Conservation (phyloP, 2,329 filamentous ascomycete species). For the Drechslera avenae region DNA sequence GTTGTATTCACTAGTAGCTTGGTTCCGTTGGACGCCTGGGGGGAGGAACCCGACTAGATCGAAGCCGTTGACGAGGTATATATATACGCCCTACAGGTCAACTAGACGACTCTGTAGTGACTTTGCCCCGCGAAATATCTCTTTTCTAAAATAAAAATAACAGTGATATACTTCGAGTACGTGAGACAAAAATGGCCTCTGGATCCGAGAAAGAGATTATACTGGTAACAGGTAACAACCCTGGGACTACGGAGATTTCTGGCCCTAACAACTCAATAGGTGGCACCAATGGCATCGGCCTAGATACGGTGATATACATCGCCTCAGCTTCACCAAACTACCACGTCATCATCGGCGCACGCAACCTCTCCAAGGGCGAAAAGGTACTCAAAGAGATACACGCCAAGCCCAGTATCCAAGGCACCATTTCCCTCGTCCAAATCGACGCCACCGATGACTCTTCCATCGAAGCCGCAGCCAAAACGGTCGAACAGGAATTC, state of each 20-base stretch:
- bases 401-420: conserved; percentile 30
- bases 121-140: too few relatives aligned
- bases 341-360: conserved; percentile 47
- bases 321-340: conserved; percentile 33
- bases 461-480: conserved; percentile 43
- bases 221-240: conserved; percentile 32
- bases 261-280: conserved; percentile 23
- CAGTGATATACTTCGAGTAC: too few relatives aligned
- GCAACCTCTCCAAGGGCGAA: conserved; percentile 40
- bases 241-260: background rate
- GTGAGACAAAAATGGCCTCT: conserved; percentile 3
- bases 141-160: too few relatives aligned
- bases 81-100: too few relatives aligned
- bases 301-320: conserved; percentile 40
- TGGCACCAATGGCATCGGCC: conserved; percentile 45
- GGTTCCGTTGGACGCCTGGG: too few relatives aligned
- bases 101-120: too few relatives aligned
- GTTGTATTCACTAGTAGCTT: too few relatives aligned
- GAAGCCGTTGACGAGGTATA: too few relatives aligned
- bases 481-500: conserved; percentile 36
- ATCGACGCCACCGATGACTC: conserved; percentile 45
- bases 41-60: too few relatives aligned
- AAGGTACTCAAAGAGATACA: conserved; percentile 38
- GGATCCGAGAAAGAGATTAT: conserved; percentile 31
- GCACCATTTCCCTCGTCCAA: conserved; percentile 40